A percentile compares a stretch with the other conserved stretches of the same genome.
phyloP scores from a whole-genome alignment of 2,329 filamentous ascomycete species.

The Fusarium sarcochroum region DNA sequence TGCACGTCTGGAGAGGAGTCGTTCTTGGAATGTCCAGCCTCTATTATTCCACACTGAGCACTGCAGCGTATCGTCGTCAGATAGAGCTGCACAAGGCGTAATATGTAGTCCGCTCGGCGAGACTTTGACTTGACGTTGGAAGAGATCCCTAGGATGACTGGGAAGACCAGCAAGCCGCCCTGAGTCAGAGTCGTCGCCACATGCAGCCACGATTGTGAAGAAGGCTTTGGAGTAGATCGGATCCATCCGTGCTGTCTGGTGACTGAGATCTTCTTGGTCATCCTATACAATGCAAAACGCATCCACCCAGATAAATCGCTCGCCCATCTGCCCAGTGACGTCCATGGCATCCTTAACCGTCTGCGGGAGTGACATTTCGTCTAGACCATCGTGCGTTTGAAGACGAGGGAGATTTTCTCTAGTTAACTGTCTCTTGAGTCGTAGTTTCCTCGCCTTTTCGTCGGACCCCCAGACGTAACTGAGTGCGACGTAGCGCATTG shows the following conservation, averaged over 20 bases:
- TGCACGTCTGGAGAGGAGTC: constrained; percentile 14
- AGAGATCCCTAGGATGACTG: neutral
- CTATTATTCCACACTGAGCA: constrained; percentile 7
- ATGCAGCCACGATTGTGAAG: constrained; percentile 9
- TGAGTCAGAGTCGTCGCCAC: neutral
- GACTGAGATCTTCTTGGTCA: constrained; percentile 8
- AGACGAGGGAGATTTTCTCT: constrained; percentile 7
- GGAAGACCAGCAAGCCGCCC: constrained; percentile 12
- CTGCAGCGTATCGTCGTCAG: neutral
- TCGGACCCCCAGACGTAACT: constrained; percentile 33
- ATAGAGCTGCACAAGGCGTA: neutral
- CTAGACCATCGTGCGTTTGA: neutral
- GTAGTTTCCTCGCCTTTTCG: neutral
- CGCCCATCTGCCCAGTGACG: neutral
- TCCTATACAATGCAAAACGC: constrained; percentile 36
- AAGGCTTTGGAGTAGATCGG: constrained; percentile 20
- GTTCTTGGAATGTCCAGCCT: constrained; percentile 35
- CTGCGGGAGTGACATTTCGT: neutral
- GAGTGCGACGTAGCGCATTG: constrained; percentile 27
- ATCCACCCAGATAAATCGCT: constrained; percentile 35
- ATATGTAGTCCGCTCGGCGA: constrained; percentile 3
- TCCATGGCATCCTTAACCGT: constrained; percentile 26
- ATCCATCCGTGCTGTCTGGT: constrained; percentile 23
- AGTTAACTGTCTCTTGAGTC: neutral
- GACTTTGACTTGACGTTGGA: neutral